phyloP scores from a whole-genome alignment of 805 yeast genomes.

The Candida arabinofermentans region DNA sequence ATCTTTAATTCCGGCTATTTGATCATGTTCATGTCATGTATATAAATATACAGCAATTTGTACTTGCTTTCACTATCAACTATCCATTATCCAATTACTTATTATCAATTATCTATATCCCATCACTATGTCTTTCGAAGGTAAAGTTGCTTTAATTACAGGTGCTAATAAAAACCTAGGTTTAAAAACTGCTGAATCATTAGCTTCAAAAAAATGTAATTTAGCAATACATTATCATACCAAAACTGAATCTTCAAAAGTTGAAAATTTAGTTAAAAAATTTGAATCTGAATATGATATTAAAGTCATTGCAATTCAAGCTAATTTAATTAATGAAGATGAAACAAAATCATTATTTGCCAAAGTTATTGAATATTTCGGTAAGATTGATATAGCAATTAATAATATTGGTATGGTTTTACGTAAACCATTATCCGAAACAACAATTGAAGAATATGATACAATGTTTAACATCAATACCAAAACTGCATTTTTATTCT shows the following conservation, averaged over 20 bases:
- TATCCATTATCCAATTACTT: too few relatives aligned
- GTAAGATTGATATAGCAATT: conserved; percentile 57
- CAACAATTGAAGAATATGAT: conserved; percentile 52
- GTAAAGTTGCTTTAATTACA: conserved; percentile 51
- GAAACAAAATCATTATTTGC: conserved; percentile 44
- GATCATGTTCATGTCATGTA: too few relatives aligned
- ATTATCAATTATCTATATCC: too few relatives aligned
- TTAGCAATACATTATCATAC: conserved; percentile 56
- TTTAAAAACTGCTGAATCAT: conserved; percentile 45
- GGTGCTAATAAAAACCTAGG: conserved; percentile 67
- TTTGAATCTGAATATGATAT: conserved; percentile 35
- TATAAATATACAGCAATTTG: background rate
- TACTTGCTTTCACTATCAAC: too few relatives aligned
- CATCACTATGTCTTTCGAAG: conserved; percentile 29
- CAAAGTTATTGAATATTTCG: conserved; percentile 40
- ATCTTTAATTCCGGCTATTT: too few relatives aligned
- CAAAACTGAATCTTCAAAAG: conserved; percentile 31
- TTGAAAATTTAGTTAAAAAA: conserved; percentile 35
- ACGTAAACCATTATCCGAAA: conserved; percentile 54
- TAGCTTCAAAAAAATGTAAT: conserved; percentile 52
- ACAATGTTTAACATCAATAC: conserved; percentile 50
- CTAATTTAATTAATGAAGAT: conserved; percentile 38
- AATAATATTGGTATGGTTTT: conserved; percentile 66
- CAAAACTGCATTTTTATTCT: conserved; percentile 57
- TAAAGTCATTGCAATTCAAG: conserved; percentile 40